Evolutionary conservation across 2,329 filamentous ascomycete genomes (phyloP), one percentile per base, ranked within the genome.

Genomic region (Diaporthe sp.): DNA sequence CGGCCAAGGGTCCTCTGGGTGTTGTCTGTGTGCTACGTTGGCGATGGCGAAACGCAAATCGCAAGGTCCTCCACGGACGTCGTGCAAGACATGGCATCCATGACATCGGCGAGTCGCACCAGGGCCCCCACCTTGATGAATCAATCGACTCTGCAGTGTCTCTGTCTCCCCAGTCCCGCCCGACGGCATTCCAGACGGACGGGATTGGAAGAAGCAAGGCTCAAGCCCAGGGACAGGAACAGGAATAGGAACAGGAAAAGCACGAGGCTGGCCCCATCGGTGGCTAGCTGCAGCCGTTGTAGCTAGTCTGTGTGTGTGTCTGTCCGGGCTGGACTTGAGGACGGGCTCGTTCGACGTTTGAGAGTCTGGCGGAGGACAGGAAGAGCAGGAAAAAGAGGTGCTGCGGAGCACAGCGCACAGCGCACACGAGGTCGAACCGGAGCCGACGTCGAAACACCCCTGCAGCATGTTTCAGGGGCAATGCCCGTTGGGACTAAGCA

Each of bases 1-100:
- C n/a, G 49, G 65, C 49, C 65, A 70, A 70, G 65, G 65, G 65
- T 55, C 49, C 34, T 28, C 49, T 53, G 49, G 65, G 65, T 55
- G 13, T 28, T 42, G 46, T 39, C 49, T 55, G 46, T 55, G 65
- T 70, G 65, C 65, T 70, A 70, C 65, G 31, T 55, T 70, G 65
- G 65, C 49, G 65, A 70, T 70, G 65, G 65, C 65, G 65, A 70
- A 70, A 70, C 65, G 65, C 65, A 70, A 55, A 70, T 70, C 65
- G 65, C 65, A 70, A 70, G 49, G 65, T 55, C 34, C 49, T 55
- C 46, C 49, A 42, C 65, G 65, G 65, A 42, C 34, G 65, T 39
- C 13, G 34, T n/a, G n/a, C 65, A 70, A 55, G 65, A 70, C 65
- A 70, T 70, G 65, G 65, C 34, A 70, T 55, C 65, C 65, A 70